Evolutionary conservation across 768 basidiomycete species (phyloP).

Genomic region (Dacryopinax primogenitus): DNA sequence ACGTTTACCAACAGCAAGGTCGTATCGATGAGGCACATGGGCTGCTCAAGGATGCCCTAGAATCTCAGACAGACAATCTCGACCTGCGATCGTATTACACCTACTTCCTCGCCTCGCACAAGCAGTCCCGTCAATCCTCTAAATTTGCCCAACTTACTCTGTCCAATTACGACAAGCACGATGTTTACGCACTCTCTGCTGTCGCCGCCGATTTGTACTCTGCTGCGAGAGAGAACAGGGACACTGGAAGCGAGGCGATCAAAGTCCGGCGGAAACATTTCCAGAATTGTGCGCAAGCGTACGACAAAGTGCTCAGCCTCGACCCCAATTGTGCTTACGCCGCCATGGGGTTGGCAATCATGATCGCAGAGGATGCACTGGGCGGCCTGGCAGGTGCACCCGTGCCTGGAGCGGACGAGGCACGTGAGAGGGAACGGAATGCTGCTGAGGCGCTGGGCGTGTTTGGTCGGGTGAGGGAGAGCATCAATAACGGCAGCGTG

Average conservation of each 20-base stretch:
- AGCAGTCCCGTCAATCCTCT: constrained; percentile 51
- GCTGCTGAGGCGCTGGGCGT: constrained; percentile 79
- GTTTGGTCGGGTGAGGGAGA: constrained; percentile 84
- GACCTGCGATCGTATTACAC: constrained; percentile 90
- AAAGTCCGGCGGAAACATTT: constrained; percentile 70
- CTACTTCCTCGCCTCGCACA: constrained; percentile 71
- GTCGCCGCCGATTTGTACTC: constrained; percentile 77
- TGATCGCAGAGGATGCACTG: constrained; percentile 81
- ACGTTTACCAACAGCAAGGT: constrained; percentile 57
- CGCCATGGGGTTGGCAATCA: constrained; percentile 89
- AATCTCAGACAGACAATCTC: constrained; percentile 61
- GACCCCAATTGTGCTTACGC: constrained; percentile 84
- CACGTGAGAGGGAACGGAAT: constrained; percentile 47
- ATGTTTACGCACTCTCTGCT: constrained; percentile 83
- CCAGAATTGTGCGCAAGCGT: constrained; percentile 75
- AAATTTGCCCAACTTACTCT: constrained; percentile 85
- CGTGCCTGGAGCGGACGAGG: constrained; percentile 39
- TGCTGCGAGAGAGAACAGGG: constrained; percentile 72
- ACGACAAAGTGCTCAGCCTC: constrained; percentile 74
- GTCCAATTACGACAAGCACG: constrained; percentile 73
- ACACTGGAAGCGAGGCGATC: constrained; percentile 37
- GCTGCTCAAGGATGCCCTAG: constrained; percentile 76
- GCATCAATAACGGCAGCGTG: constrained; percentile 66
- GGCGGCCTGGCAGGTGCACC: constrained; percentile 48
- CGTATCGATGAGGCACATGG: constrained; percentile 73